These are phyloP conservation scores for Penicillium janthinellum DNA, from an alignment of 2,329 filamentous ascomycete genomes.

Conservation along the genomic window DNA sequence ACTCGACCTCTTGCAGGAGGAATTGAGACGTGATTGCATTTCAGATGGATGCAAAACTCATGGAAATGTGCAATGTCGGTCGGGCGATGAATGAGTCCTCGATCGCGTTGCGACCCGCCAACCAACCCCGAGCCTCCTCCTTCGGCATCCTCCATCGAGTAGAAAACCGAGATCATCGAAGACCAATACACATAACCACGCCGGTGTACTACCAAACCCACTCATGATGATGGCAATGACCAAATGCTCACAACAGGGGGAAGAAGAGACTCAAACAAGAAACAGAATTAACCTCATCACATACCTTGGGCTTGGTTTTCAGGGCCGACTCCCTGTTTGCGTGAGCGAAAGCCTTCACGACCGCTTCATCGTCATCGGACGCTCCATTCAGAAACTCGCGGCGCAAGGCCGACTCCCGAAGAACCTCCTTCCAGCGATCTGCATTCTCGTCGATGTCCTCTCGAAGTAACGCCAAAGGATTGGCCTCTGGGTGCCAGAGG, in stretches of 20 bases:
- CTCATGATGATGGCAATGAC: too few relatives aligned
- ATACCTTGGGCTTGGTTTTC: constrained; percentile 82
- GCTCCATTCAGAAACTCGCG: constrained; percentile 64
- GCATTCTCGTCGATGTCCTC: constrained; percentile 75
- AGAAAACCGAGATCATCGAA: constrained; percentile 9
- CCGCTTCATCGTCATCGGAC: constrained; percentile 59
- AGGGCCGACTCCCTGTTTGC: constrained; percentile 74
- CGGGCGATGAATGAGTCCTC: not conserved
- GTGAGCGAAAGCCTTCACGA: constrained; percentile 68
- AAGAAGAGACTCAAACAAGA: constrained; percentile 2
- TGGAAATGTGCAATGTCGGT: not conserved
- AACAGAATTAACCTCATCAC: constrained; percentile 31
- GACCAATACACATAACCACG: not conserved
- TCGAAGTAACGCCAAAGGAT: constrained; percentile 67
- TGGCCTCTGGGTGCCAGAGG: constrained; percentile 74
- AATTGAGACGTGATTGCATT: not conserved
- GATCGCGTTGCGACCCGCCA: constrained; percentile 1
- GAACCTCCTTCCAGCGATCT: constrained; percentile 66
- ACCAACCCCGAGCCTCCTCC: not conserved
- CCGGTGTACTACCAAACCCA: not conserved
- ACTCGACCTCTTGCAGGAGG: not conserved
- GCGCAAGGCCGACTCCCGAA: constrained; percentile 64
- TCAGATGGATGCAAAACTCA: not conserved
- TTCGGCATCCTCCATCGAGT: not conserved
- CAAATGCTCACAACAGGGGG: not conserved